Conservation (phyloP, 208 protist species). For the Leishmania arabica region DNA sequence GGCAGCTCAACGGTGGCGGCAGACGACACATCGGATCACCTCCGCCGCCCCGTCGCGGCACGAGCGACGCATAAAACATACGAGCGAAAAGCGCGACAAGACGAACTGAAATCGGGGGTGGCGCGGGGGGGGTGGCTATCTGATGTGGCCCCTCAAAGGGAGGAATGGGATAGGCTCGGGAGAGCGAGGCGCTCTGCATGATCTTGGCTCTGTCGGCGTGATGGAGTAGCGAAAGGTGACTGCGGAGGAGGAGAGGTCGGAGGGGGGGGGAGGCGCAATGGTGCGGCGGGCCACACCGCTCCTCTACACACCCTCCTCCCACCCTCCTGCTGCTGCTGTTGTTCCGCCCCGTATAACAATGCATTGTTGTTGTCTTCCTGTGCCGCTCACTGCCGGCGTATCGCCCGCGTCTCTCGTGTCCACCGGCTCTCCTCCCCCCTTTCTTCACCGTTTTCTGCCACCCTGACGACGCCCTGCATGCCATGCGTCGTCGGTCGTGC, state of each 20-base stretch:
- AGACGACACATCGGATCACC: background rate
- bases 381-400: background rate
- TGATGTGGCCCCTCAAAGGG: background rate
- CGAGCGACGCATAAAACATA: background rate
- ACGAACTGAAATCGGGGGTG: background rate
- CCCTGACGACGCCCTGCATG: background rate
- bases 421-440: background rate
- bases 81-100: background rate
- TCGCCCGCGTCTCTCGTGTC: background rate
- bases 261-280: background rate
- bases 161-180: background rate
- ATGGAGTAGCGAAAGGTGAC: background rate
- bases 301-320: background rate
- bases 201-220: background rate
- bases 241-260: background rate
- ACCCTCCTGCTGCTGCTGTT: slow-evolving; percentile 1
- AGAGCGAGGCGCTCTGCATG: background rate
- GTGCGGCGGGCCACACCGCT: background rate
- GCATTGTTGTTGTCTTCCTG: background rate
- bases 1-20: background rate
- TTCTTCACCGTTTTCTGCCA: background rate
- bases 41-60: background rate
- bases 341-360: background rate
- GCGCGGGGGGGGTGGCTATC: background rate
- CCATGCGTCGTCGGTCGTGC: background rate